These are phyloP conservation scores for Paradendryphiella salina DNA, from an alignment of 2,329 filamentous ascomycete species.

Conservation along the genomic window DNA sequence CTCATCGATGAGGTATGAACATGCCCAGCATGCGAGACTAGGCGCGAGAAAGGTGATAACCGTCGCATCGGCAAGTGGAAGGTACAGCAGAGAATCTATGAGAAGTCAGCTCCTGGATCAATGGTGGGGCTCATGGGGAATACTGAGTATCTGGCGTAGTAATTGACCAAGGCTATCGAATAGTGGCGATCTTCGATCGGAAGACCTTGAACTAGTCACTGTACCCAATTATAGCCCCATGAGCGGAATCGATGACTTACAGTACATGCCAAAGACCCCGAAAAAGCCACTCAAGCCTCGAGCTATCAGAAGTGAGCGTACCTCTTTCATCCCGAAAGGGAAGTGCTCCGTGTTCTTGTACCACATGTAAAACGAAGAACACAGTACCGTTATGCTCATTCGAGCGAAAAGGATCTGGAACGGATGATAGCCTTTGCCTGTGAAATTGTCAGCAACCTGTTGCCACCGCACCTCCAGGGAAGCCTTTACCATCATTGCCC, in stretches of 20 bases:
- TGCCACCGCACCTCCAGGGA: background rate
- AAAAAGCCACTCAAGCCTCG: conserved; percentile 74
- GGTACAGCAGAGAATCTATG: conserved; percentile 68
- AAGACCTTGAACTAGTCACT: conserved; percentile 10
- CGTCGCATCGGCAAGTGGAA: conserved; percentile 83
- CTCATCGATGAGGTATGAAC: conserved; percentile 73
- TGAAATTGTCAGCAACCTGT: background rate
- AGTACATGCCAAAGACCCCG: conserved; percentile 77
- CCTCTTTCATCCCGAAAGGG: conserved; percentile 68
- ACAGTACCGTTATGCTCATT: conserved; percentile 72
- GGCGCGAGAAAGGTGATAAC: conserved; percentile 88
- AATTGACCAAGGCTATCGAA: background rate
- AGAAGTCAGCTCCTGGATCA: conserved; percentile 27
- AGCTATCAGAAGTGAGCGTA: conserved; percentile 68
- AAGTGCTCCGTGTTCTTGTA: conserved; percentile 67
- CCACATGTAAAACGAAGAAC: conserved; percentile 74
- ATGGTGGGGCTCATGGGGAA: background rate
- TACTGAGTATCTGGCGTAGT: conserved; percentile 1
- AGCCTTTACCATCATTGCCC: conserved; percentile 58
- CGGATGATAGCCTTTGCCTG: conserved; percentile 70
- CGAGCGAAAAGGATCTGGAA: conserved; percentile 77
- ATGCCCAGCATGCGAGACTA: conserved; percentile 76
- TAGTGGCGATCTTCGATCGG: background rate
- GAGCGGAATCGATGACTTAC: conserved; percentile 47
- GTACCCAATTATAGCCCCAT: conserved; percentile 21